phyloP scores from a whole-genome alignment of 1,284 basidiomycete species.

The Ganoderma meredithae region DNA sequence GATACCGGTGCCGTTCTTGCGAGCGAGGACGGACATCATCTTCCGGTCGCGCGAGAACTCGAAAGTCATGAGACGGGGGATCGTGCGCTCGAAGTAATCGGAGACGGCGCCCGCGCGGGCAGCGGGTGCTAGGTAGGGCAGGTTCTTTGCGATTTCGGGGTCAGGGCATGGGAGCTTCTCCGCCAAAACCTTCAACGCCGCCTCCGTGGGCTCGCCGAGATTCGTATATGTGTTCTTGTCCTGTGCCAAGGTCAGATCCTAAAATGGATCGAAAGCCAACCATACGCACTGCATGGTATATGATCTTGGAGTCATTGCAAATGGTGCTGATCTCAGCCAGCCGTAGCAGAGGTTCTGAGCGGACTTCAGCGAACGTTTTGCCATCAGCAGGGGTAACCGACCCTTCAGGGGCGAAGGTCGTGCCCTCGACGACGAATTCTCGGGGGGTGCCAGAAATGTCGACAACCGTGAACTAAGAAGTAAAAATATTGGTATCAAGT shows the following conservation, averaged over 20 bases:
- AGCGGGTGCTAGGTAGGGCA: constrained; percentile 63
- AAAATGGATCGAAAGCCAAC: not conserved
- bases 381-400: constrained; percentile 71
- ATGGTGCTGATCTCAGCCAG: constrained; percentile 90
- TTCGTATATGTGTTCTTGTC: constrained; percentile 84
- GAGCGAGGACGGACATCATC: constrained; percentile 93
- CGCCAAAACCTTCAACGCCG: constrained; percentile 90
- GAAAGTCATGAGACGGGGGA: constrained; percentile 89
- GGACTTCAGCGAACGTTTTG: constrained; percentile 65
- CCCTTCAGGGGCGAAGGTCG: constrained; percentile 88
- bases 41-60: constrained; percentile 99
- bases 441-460: constrained; percentile 61
- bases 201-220: constrained; percentile 97
- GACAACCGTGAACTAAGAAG: constrained; percentile 75
- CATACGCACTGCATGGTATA: constrained; percentile 77
- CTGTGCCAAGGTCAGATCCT: constrained; percentile 46
- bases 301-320: constrained; percentile 92
- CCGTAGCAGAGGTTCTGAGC: constrained; percentile 78
- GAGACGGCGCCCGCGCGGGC: constrained; percentile 85
- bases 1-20: constrained; percentile 62
- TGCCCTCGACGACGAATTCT: constrained; percentile 87
- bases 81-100: constrained; percentile 78
- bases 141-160: constrained; percentile 58
- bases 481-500: constrained; percentile 14
- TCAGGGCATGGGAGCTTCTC: constrained; percentile 85